Percentiles rank a stretch among this genome's conserved stretches.
Conservation (phyloP, 495 filamentous ascomycete species). For the Daldinia bambusicola region DNA sequence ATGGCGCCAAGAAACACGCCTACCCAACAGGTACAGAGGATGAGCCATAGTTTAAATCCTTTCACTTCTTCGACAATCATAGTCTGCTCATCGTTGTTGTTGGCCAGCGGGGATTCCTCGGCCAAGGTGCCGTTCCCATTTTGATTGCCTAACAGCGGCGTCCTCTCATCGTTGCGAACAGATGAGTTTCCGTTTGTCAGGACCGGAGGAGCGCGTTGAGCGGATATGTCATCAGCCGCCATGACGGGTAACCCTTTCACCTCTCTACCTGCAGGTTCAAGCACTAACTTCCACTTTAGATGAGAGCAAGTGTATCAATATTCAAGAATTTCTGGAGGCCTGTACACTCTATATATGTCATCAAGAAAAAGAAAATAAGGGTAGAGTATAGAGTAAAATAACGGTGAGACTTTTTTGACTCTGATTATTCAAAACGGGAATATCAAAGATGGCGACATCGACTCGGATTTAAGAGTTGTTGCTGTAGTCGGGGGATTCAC, state of each 20-base stretch:
- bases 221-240: constrained; percentile 27
- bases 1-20: constrained; percentile 87
- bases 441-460: constrained; percentile 24
- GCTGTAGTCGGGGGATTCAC: constrained; percentile 2
- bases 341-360: neutral
- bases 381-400: neutral
- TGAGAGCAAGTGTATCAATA: too few relatives aligned
- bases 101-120: constrained; percentile 12
- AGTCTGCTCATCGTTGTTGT: constrained; percentile 39
- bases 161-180: constrained; percentile 29
- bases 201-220: neutral
- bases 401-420: constrained; percentile 4
- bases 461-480: constrained; percentile 9
- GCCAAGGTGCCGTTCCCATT: constrained; percentile 12
- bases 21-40: constrained; percentile 70
- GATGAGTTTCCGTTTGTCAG: constrained; percentile 11
- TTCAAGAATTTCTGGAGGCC: neutral
- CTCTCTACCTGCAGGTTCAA: too few relatives aligned
- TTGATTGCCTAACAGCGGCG: constrained; percentile 40
- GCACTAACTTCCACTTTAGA: too few relatives aligned
- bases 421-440: constrained; percentile 3
- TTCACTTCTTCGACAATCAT: constrained; percentile 57
- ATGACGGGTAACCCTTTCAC: constrained; percentile 20
- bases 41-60: constrained; percentile 59
- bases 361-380: neutral